Evolutionary conservation across 176 grass and related monocot genomes (phyloP).

Genomic region (Bothriochloa decipiens): DNA sequence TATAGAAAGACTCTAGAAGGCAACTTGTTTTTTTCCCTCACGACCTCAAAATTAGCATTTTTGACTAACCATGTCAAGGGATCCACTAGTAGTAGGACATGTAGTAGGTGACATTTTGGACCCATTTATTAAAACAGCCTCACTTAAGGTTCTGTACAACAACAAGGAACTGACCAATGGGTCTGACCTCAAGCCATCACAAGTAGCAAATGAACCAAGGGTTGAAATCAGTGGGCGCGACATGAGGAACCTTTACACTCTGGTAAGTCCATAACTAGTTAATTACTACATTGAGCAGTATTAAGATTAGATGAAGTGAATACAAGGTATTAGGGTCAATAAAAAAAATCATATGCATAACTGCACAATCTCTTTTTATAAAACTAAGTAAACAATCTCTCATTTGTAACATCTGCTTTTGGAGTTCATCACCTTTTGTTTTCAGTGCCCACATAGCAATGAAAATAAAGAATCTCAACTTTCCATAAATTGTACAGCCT

Average conservation of each 20-base stretch:
- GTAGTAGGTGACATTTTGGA: constrained; percentile 94
- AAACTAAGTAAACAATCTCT: constrained; percentile 15
- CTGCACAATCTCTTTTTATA: constrained; percentile 13
- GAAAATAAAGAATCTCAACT: constrained; percentile 41
- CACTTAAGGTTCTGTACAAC: constrained; percentile 76
- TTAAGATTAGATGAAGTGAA: background rate
- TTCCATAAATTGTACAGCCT: constrained; percentile 29
- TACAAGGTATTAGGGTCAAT: background rate
- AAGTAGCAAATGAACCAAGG: constrained; percentile 64
- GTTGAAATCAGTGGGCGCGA: constrained; percentile 67
- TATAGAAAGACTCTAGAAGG: constrained; percentile 10
- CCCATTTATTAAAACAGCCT: constrained; percentile 75
- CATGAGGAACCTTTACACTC: constrained; percentile 83
- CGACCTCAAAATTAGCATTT: constrained; percentile 33
- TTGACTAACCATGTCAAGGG: constrained; percentile 75
- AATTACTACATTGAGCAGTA: constrained; percentile 30
- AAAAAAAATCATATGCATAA: background rate
- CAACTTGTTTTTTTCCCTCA: constrained; percentile 34
- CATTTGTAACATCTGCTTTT: constrained; percentile 29
- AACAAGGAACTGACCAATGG: constrained; percentile 83
- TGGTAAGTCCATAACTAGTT: constrained; percentile 61
- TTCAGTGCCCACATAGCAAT: constrained; percentile 28
- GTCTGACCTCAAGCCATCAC: constrained; percentile 89
- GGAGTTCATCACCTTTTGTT: constrained; percentile 13
- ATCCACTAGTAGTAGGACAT: constrained; percentile 84